Base-by-base conservation (phyloP, 148 eudicot species). In the Chenopodium formosanum region DNA sequence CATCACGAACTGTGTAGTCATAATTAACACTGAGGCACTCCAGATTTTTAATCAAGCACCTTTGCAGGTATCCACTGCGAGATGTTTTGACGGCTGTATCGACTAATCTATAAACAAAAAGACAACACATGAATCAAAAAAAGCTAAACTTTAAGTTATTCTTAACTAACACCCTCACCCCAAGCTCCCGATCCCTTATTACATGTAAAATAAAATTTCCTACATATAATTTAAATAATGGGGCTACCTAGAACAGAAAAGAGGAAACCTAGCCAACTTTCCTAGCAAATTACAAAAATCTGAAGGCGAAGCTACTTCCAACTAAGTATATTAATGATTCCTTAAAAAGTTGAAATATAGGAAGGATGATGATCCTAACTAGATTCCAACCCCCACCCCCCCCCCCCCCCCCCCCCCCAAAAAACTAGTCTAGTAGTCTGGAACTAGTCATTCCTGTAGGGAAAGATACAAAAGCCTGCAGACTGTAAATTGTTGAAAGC, bases 81-180 rank as follows among this genome's bases (percentile, higher is more conserved):
- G 99, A 94, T 73, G 99, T 96, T 89, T 96, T 96, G 17, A 96
- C 99, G 32, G 99, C 99, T 64, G 99, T 96, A 84, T 96, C 99
- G 74, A 96, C 99, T 76, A 96, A 84, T 86, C 99, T 96, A 82
- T 52, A 52, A 34, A 82, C 74, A 67, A 34, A 34, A 73, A 71
- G n/a, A 12, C 14, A 23, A 37, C 34, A 10, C 53, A 86, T 34
- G 44, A 48, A 78, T 48, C 31, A n/a, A 71, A 27, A 37, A 69
- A 34, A 34, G 3, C 37, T 34, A 34, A 34, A 34, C 37, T 0
- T 34, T 4, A 34, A 34, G 37, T 34, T 34, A 34, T 34, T 34
- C 37, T 34, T 34, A 34, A 34, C 23, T 60, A 60, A 60, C n/a
- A 60, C 9, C 23, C 25, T 19, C 23, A 22, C 9, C 23, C 9